Percentiles rank a stretch among this genome's conserved stretches.
Evolutionary conservation across 1,284 basidiomycete genomes (phyloP).

Genomic region (Cronartium quercuum): DNA sequence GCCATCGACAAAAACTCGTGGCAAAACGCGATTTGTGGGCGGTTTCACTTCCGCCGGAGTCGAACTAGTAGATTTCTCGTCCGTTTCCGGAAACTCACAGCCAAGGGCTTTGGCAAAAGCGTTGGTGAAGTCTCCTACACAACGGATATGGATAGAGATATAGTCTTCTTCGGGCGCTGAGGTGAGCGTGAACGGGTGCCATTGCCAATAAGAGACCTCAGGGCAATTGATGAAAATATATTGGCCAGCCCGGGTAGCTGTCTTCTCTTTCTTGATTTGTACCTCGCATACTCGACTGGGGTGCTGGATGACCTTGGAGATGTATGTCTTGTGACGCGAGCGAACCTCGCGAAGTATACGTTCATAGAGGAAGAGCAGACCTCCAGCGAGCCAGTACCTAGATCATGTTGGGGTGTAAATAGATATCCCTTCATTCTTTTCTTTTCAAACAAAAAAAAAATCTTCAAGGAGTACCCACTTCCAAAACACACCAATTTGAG

Average conservation of each 20-base stretch:
- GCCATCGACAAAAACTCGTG: conserved; percentile 68
- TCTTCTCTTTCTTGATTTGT: conserved; percentile 89
- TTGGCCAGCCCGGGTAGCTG: conserved; percentile 63
- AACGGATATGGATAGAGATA: conserved; percentile 76
- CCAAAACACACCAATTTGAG: conserved; percentile 86
- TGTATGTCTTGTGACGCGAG: conserved; percentile 75
- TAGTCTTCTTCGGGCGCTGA: conserved; percentile 79
- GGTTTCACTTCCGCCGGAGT: conserved; percentile 58
- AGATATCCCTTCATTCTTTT: background rate
- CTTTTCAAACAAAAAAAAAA: background rate
- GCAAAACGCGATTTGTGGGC: conserved; percentile 64
- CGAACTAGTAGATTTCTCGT: conserved; percentile 51
- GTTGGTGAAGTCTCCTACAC: conserved; percentile 73
- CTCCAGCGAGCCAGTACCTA: conserved; percentile 83
- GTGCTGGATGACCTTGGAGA: conserved; percentile 86
- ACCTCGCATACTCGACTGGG: conserved; percentile 82
- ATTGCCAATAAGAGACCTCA: conserved; percentile 83
- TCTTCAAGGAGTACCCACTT: conserved; percentile 54
- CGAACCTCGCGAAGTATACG: conserved; percentile 79
- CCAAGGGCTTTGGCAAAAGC: conserved; percentile 69
- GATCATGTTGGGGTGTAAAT: background rate
- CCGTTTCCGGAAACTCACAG: conserved; percentile 61
- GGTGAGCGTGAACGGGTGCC: conserved; percentile 87
- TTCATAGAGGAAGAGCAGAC: conserved; percentile 73
- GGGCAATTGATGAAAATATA: conserved; percentile 78